Evolutionary conservation across 2,329 filamentous ascomycete species (phyloP).

Genomic region (Microdochium bolleyi): DNA sequence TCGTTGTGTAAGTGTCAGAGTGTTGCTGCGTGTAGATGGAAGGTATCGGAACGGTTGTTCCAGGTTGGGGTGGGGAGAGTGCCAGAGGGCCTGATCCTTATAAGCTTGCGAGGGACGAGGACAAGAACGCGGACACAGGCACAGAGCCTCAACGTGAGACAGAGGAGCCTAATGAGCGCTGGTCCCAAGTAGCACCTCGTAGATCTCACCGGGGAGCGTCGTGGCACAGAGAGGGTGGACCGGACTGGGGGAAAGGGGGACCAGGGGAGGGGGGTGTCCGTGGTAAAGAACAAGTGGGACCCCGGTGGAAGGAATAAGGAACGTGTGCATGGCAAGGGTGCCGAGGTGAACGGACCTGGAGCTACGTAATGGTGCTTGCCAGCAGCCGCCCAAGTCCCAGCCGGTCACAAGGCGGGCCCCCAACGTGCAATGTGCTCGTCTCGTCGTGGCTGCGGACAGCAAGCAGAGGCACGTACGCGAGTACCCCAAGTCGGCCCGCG

Average conservation of each 20-base stretch:
- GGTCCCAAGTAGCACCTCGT: not conserved
- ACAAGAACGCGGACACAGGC: not conserved
- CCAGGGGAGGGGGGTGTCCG: not conserved
- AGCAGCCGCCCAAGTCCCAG: not conserved
- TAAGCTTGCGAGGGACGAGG: not conserved
- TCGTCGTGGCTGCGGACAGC: no score
- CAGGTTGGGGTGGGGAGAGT: not conserved
- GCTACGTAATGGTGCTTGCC: not conserved
- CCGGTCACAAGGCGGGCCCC: not conserved
- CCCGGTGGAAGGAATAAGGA: not conserved
- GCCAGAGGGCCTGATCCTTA: not conserved
- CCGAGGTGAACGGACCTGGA: not conserved
- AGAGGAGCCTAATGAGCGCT: not conserved
- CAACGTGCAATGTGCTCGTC: no score
- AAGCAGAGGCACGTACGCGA: no score
- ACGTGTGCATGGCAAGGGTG: not conserved
- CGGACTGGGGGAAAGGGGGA: not conserved
- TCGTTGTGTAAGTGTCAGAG: not conserved
- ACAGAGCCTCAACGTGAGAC: not conserved
- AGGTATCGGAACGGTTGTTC: not conserved
- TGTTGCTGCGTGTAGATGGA: not conserved
- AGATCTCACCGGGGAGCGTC: slow-evolving; percentile 1
- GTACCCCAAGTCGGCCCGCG: no score
- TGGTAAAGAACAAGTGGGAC: not conserved
- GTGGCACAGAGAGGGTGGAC: not conserved